Evolutionary conservation across 768 basidiomycete species (phyloP), one percentile per base, ranked within the genome.

Genomic region (Cystofilobasidium ferigula): DNA sequence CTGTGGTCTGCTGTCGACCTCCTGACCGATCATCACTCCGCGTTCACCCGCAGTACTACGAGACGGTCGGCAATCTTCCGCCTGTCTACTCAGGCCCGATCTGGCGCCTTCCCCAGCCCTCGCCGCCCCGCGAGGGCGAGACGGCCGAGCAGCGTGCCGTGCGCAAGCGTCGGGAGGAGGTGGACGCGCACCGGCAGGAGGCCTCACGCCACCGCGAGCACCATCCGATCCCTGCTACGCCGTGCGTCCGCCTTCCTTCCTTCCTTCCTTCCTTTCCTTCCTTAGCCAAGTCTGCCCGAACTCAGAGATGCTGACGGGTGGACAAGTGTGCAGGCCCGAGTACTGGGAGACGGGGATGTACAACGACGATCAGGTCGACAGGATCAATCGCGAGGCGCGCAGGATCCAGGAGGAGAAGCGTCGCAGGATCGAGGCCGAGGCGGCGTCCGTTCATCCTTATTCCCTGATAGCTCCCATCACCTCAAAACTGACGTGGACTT

Each of bases 211-310:
- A 73, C 69, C 67, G 73, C 12, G 73, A 72, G 24, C 73, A 84
- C 24, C 89, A 86, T 87, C 79, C 79, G 34, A 80, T 83, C 54
- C 80, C 84, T 0, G 81, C 79, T 58, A 91, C 89, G 1, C 92
- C 92, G 14, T 89, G 89, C 0, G 84, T 83, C 20, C 94, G n/a
- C n/a, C n/a, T n/a, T n/a, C n/a, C 88, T 76, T 93, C 90, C 72
- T 71, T 68, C 62, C 43, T 26, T 34, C 28, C 45, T 51, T 12
- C 30, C 8, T 42, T 35, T n/a, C 48, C 26, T 8, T 28, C 22
- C n/a, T 43, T 3, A 7, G 5, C 5, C 26, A 43, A 20, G 32
- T 8, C 18, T 30, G 24, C 7, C 40, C 36, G 38, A n/a, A n/a
- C n/a, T n/a, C n/a, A n/a, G n/a, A n/a, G n/a, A n/a, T n/a, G n/a